Base-by-base conservation (phyloP, 192 early-diverging fungal species). In the Coemansia furcata region DNA sequence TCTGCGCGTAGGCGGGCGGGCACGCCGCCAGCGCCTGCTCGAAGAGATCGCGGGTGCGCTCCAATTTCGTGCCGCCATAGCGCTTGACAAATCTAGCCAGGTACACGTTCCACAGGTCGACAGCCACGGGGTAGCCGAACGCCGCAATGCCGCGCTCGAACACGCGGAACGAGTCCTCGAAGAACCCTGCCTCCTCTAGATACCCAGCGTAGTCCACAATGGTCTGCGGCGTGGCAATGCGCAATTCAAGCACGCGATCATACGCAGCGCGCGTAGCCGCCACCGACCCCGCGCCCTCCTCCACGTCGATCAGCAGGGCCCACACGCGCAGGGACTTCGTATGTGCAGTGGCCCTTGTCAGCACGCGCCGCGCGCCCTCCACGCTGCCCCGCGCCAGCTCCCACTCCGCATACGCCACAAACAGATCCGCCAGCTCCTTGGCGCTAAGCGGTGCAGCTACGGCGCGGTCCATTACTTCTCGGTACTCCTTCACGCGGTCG, bases 71-170 rank as follows among this genome's bases (percentile, higher is more conserved):
- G 33, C 90, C 93, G n/a, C 87, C 91, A 76, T 95, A 97, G 36
- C 96, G 92, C 15, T 73, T 71, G 26, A 95, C 81, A 65, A 98
- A 98, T 67, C 91, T 89, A 14, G 85, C 80, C 52, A 99, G 80
- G 82, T 99, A 99, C 21, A 96, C 81, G 76, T 92, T 96, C 98
- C 98, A 99, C 43, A 99, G 84, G 66, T 99, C 98, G 72, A 95
- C 92, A 1, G 98, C 95, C 61, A 97, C 92, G 0, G 98, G 96
- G 72, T 92, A 98, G 17, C 95, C 95, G 72, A 99, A 98, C n/a
- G 89, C 74, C 12, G 94, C 92, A 70, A 99, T 95, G 9, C 96
- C 98, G 63, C 94, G 90, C 72, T 99, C 98, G 71, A 95, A 99
- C 4, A 93, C 93, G 73, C 90, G 89, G 86, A 93, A 99, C 35